A percentile compares a stretch with the other conserved stretches of the same genome.
Evolutionary conservation across 2,329 filamentous ascomycete genomes (phyloP).

Genomic region (Xylaria sp.): DNA sequence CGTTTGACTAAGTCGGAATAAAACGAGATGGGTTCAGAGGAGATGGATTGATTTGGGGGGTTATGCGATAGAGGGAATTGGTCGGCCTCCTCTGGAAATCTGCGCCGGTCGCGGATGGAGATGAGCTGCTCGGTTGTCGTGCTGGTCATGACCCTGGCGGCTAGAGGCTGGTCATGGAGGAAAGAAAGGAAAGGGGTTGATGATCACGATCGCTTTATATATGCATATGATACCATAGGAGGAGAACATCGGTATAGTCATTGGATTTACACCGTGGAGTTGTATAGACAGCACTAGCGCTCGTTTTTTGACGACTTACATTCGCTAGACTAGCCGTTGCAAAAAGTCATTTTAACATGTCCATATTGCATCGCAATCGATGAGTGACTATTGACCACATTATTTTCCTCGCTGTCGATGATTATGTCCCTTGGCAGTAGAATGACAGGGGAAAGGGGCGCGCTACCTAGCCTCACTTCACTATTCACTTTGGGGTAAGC

Average conservation of each 20-base stretch:
- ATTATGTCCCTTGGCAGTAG: no score
- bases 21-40: background rate
- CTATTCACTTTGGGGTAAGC: no score
- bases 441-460: no score
- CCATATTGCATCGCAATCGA: background rate
- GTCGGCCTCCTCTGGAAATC: slow-evolving; percentile 5
- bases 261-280: background rate
- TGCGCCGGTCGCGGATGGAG: slow-evolving; percentile 10
- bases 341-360: background rate
- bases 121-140: slow-evolving; percentile 8
- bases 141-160: slow-evolving; percentile 24
- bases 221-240: slow-evolving; percentile 7
- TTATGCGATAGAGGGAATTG: background rate
- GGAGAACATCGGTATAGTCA: background rate
- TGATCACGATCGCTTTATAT: slow-evolving; percentile 3
- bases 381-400: background rate
- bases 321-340: background rate
- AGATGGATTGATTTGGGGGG: no score
- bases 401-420: no score
- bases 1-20: slow-evolving; percentile 21
- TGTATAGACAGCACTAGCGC: background rate
- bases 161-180: background rate
- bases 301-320: background rate
- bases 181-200: background rate
- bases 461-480: no score